Conservation (phyloP, 805 yeast species). For the Lachancea thermotolerans region DNA sequence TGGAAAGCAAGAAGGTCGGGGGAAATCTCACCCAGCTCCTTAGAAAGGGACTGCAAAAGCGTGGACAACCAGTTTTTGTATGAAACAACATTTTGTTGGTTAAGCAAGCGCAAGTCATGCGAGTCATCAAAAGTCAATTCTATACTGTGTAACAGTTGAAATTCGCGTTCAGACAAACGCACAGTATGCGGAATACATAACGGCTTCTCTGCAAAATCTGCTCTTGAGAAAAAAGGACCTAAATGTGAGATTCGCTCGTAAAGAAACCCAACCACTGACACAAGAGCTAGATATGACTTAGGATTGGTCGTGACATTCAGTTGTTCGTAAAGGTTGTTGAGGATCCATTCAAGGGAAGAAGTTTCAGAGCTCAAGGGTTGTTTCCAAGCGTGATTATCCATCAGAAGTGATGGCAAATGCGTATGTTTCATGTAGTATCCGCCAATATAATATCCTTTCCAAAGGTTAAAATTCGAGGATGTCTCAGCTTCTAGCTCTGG, state of each 20-base stretch:
- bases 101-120: background rate
- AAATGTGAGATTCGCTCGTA: too few relatives aligned
- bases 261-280: background rate
- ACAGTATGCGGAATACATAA: background rate
- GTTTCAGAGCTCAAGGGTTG: background rate
- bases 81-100: background rate
- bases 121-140: background rate
- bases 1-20: background rate
- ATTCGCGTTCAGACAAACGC: background rate
- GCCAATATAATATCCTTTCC: slow-evolving; percentile 15
- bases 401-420: background rate
- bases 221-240: too few relatives aligned
- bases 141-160: background rate
- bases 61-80: slow-evolving; percentile 1
- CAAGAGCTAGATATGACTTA: background rate
- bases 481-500: slow-evolving; percentile 5
- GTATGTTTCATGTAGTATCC: slow-evolving; percentile 4
- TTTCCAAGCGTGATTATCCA: background rate
- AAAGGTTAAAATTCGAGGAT: slow-evolving; percentile 14
- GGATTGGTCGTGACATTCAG: background rate
- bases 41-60: background rate
- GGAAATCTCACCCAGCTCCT: background rate
- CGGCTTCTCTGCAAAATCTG: too few relatives aligned
- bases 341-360: background rate
- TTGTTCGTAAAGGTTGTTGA: background rate